Evolutionary conservation across 495 filamentous ascomycete species (phyloP).

Genomic region (Xylaria venustula): DNA sequence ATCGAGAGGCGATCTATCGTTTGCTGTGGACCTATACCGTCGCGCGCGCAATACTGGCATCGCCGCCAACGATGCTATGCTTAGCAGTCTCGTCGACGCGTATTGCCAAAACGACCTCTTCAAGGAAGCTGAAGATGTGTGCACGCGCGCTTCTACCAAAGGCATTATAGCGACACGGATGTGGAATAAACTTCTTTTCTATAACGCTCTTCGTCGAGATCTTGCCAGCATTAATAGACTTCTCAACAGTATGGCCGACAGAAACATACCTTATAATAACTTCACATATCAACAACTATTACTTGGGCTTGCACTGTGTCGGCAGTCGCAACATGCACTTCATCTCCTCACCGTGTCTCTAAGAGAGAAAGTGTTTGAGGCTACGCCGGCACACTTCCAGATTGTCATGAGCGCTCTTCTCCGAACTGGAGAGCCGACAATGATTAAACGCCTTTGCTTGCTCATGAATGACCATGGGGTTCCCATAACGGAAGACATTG

Average conservation of each 20-base stretch:
- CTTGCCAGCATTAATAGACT: conserved; percentile 58
- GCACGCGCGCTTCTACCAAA: conserved; percentile 38
- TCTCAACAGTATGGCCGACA: conserved; percentile 60
- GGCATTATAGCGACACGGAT: conserved; percentile 53
- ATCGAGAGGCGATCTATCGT: conserved; percentile 71
- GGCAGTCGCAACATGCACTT: conserved; percentile 63
- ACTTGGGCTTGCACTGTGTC: conserved; percentile 59
- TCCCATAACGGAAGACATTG: conserved; percentile 27
- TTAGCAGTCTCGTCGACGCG: conserved; percentile 63
- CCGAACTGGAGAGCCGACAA: conserved; percentile 31
- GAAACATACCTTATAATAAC: conserved; percentile 58
- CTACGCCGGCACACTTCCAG: conserved; percentile 71
- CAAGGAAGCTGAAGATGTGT: conserved; percentile 60
- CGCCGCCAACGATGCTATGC: conserved; percentile 42
- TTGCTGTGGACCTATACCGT: conserved; percentile 60
- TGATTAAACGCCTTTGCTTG: conserved; percentile 30
- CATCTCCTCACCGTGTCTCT: conserved; percentile 62
- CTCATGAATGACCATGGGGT: conserved; percentile 33
- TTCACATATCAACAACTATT: conserved; percentile 76
- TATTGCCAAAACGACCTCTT: conserved; percentile 64
- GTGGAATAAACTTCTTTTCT: conserved; percentile 76
- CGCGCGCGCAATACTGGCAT: conserved; percentile 43
- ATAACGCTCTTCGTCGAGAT: conserved; percentile 65
- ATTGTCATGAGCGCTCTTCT: conserved; percentile 60
- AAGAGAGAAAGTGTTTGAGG: conserved; percentile 53